Evolutionary conservation across 257 asterid genomes (phyloP), one percentile per base, ranked within the genome.

Genomic region (Parsonsia alboflavescens): DNA sequence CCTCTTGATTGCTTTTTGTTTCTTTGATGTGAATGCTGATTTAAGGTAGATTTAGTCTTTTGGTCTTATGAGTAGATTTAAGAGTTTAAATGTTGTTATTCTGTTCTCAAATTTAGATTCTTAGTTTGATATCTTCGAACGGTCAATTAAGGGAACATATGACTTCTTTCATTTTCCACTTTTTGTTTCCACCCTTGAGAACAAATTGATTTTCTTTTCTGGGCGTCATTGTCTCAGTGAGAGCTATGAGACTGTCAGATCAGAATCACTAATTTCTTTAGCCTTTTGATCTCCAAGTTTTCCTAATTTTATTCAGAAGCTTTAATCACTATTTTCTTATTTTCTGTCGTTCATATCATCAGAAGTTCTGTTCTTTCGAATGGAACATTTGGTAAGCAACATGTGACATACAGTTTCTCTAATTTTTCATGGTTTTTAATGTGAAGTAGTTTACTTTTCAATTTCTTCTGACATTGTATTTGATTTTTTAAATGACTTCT

Each of bases 1-100:
- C 52, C 68, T 19, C 63, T 56, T 21, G 30, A 68, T 68, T 68
- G 53, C n/a, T 50, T 62, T 61, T 62, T 62, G 11, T 62, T 62
- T 16, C 68, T 2, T 30, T 15, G 68, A 15, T 28, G 45, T 62
- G 68, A 62, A 44, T 0, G 68, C 45, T 62, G 42, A 62, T 62
- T 22, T 30, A 62, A 62, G 44, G 10, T 62, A 28, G n/a, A 36
- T 10, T 26, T 10, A 4, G 41, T 59, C 56, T 58, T 58, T 6
- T 33, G 39, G 39, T 33, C 13, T 10, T 59, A 7, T 0, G 17
- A 26, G 66, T 59, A 26, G 39, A 59, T 59, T 30, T 62, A 62
- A 62, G n/a, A 30, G 39, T 62, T 62, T 21, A 12, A 11, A 13
- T 28, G 6, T 12, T 10, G 5, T 24, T 12, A 28, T 26, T 62